Percentiles rank a stretch among this genome's conserved stretches.
These are phyloP conservation scores for Laguncularia racemosa DNA, from an alignment of 345 rosid genomes.

Conservation along the genomic window DNA sequence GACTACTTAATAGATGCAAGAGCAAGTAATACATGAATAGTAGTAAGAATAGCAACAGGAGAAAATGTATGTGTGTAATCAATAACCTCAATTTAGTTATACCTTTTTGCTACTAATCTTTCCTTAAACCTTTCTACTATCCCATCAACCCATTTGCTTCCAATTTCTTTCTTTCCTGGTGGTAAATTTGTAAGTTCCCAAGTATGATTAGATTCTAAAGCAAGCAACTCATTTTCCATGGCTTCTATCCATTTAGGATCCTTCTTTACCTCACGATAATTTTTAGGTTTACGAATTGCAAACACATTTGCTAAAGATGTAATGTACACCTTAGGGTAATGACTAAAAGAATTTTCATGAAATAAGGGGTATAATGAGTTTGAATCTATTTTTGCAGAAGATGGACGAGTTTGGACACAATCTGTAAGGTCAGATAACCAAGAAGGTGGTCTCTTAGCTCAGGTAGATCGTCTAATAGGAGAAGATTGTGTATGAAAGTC, in stretches of 20 bases:
- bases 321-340: background rate
- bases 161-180: background rate
- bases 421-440: too few species aligned
- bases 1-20: background rate
- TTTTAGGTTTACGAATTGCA: background rate
- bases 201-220: background rate
- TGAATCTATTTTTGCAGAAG: too few species aligned
- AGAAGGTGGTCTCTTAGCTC: too few species aligned
- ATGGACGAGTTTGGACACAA: too few species aligned
- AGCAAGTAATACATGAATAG: background rate
- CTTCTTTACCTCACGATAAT: background rate
- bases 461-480: too few species aligned
- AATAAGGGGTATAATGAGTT: too few species aligned
- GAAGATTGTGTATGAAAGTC: too few species aligned
- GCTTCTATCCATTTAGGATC: background rate
- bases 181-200: background rate
- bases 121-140: background rate
- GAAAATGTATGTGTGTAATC: background rate
- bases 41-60: background rate
- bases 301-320: background rate
- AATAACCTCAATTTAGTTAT: background rate
- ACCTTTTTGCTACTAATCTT: background rate
- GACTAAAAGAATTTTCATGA: background rate
- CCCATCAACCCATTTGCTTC: background rate
- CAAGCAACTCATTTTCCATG: background rate